Base-by-base conservation (phyloP, 345 rosid genomes). In the Bruguiera sexangula region DNA sequence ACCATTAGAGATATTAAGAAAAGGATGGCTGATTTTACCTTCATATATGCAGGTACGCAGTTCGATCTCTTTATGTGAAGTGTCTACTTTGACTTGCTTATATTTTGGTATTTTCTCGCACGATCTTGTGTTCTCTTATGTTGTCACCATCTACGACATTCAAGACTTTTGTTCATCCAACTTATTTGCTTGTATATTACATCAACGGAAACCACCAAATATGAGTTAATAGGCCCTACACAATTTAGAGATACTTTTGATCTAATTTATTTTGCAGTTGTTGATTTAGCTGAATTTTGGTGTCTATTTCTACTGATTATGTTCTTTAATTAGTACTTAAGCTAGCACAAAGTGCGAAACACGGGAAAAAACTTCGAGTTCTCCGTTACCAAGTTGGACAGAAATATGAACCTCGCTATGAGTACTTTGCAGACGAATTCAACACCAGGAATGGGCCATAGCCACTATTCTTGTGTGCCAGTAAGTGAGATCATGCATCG, bases 381-480 rank as follows among this genome's bases (percentile, higher is more conserved):
- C 96, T 95, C 64, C 99, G 92, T 62, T 92, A 92, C 66, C 97
- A 95, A 81, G 91, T 80, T 58, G 99, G 99, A 65, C 98, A 92
- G 59, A 90, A 92, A 77, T 92, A 90, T 66, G 97, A 90, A 79
- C 98, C 97, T 78, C 98, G 90, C 69, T 90, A 65, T 69, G 99
- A 92, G 77, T 95, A 92, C 85, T 95, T 92, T 68, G 78, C 68
- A 78, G 99, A 95, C 69, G 91, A 90, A 66, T 90, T 68, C 79
- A 95, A 89, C 77, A 87, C 96, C 62, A 79, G 52, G 84, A 95
- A 95, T 66, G 6, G 99, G 99, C 16, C 98, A 84, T 88, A 72
- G 98, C 98, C 78, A 95, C 99, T 10, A 73, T 95, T 72, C 96
- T 95, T 65, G 90, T 90, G 98, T 95, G 92, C 81, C 94, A 92